These are phyloP conservation scores for Penicillium decumbens DNA, from an alignment of 2,329 filamentous ascomycete genomes.

Conservation along the genomic window DNA sequence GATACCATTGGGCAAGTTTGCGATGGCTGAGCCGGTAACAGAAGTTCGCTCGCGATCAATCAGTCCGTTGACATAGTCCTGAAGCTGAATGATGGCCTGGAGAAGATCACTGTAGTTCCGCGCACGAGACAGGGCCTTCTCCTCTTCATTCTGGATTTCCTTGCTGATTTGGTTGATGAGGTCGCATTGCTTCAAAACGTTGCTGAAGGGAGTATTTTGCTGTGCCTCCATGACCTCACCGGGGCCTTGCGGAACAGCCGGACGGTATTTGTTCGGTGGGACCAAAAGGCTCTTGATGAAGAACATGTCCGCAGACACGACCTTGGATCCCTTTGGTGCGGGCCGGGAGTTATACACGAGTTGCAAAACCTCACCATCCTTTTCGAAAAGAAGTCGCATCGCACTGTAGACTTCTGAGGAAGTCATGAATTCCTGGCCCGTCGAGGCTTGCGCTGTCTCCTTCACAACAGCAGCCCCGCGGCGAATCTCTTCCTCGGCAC, in stretches of 20 bases:
- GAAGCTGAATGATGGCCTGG: slow-evolving; percentile 74
- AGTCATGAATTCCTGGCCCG: slow-evolving; percentile 68
- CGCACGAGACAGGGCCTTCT: slow-evolving; percentile 45
- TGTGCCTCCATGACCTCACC: slow-evolving; percentile 80
- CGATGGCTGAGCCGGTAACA: slow-evolving; percentile 69
- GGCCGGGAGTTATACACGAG: slow-evolving; percentile 80
- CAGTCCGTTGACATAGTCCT: slow-evolving; percentile 86
- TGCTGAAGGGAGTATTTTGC: slow-evolving; percentile 82
- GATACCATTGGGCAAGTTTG: slow-evolving; percentile 83
- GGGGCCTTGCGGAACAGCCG: slow-evolving; percentile 75
- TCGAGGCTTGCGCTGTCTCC: slow-evolving; percentile 32
- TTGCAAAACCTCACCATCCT: slow-evolving; percentile 76
- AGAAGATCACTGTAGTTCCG: slow-evolving; percentile 72
- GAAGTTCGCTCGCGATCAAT: slow-evolving; percentile 87
- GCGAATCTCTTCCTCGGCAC: slow-evolving; percentile 57
- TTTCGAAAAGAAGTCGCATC: slow-evolving; percentile 73
- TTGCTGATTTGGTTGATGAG: slow-evolving; percentile 69
- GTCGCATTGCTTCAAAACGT: slow-evolving; percentile 71
- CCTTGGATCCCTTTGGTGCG: slow-evolving; percentile 52
- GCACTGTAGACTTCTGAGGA: slow-evolving; percentile 78
- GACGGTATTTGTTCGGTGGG: slow-evolving; percentile 85
- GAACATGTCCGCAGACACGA: slow-evolving; percentile 81
- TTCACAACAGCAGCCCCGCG: slow-evolving; percentile 44
- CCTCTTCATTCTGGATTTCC: slow-evolving; percentile 56
- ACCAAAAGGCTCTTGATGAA: slow-evolving; percentile 84